Conservation (phyloP, 495 filamentous ascomycete species). For the Viridothelium virens region DNA sequence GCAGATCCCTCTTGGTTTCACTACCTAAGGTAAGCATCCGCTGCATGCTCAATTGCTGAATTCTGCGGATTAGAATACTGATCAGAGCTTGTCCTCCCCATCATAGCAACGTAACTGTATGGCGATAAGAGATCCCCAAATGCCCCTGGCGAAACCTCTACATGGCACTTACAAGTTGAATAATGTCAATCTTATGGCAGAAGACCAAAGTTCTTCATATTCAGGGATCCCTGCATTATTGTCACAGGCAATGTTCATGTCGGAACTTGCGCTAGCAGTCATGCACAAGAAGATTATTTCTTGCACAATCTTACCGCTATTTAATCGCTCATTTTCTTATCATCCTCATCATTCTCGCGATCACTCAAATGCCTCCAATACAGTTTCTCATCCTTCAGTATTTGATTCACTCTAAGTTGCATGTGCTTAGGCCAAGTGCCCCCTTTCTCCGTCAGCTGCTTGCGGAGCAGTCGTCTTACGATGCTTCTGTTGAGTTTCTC, state of each 20-base stretch:
- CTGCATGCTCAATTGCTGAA: background rate
- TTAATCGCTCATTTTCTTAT: too few relatives aligned
- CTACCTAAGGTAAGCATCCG: background rate
- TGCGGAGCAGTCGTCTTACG: slow-evolving; percentile 2
- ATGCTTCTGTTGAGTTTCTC: background rate
- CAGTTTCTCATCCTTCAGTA: background rate
- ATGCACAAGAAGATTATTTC: too few relatives aligned
- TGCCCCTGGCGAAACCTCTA: too few relatives aligned
- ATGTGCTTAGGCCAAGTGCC: background rate
- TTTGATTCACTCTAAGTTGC: background rate
- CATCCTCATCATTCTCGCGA: background rate
- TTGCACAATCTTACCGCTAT: too few relatives aligned
- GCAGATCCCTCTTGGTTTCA: slow-evolving; percentile 8
- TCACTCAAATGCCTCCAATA: background rate
- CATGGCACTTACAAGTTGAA: too few relatives aligned
- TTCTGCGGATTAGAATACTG: slow-evolving; percentile 7
- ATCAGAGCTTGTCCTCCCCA: background rate
- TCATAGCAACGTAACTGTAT: too few relatives aligned
- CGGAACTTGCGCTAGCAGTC: too few relatives aligned
- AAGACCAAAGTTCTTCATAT: too few relatives aligned
- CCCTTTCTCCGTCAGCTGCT: background rate
- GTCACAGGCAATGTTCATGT: too few relatives aligned
- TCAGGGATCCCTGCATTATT: too few relatives aligned
- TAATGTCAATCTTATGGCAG: too few relatives aligned
- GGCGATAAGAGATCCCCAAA: too few relatives aligned